Evolutionary conservation across 208 protist species (phyloP).

Genomic region (Acanthamoeba comandoni): DNA sequence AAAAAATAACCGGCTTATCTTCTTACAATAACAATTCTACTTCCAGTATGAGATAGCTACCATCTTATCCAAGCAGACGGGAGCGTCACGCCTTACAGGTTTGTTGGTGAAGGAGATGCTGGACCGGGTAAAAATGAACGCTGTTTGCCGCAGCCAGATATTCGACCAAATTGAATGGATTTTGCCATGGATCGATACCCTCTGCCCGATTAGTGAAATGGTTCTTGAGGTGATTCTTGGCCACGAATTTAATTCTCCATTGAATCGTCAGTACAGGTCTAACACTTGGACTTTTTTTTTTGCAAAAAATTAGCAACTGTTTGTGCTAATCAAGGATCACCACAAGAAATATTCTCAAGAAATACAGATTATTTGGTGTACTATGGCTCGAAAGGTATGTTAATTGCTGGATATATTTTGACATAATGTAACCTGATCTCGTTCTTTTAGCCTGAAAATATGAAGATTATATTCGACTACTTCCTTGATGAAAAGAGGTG

Average conservation of each 20-base stretch:
- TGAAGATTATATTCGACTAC: constrained; percentile 71
- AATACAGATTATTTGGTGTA: constrained; percentile 69
- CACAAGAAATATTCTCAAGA: constrained; percentile 26
- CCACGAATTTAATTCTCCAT: neutral
- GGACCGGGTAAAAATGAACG: constrained; percentile 38
- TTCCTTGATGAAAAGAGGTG: constrained; percentile 51
- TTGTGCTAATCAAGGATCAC: constrained; percentile 61
- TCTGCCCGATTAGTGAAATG: constrained; percentile 7
- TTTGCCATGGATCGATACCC: constrained; percentile 61
- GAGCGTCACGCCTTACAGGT: neutral
- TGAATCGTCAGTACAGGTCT: no score
- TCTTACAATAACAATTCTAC: neutral
- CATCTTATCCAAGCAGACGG: constrained; percentile 46
- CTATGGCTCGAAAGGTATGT: constrained; percentile 49
- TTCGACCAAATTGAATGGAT: constrained; percentile 69
- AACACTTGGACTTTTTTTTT: neutral
- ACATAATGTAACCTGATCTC: neutral
- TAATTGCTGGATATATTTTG: neutral
- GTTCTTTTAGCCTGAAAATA: constrained; percentile 12
- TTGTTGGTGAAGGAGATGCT: constrained; percentile 55
- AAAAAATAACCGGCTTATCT: neutral
- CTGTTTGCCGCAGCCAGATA: constrained; percentile 11
- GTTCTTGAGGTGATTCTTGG: constrained; percentile 42
- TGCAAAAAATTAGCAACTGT: constrained; percentile 1
- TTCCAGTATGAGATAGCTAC: constrained; percentile 58